A percentile compares a stretch with the other conserved stretches of the same genome.
Evolutionary conservation across 108 stramenopile species (phyloP).

Genomic region (Pinguiococcus pyrenoidosus): DNA sequence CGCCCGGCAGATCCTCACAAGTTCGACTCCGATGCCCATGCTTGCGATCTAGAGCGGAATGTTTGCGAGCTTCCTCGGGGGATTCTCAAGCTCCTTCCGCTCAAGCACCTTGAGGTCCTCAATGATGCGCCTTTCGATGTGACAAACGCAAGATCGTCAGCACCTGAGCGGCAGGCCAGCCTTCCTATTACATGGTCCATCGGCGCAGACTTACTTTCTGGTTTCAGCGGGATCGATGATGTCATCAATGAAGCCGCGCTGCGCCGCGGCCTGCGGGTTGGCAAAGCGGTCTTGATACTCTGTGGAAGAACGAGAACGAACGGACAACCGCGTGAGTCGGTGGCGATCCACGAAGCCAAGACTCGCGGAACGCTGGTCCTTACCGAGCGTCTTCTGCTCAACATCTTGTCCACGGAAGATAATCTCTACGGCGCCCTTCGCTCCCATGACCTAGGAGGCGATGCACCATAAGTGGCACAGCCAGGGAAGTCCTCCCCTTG

Average conservation of each 20-base stretch:
- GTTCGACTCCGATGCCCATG: no score
- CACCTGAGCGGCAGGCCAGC: no score
- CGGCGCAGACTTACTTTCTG: slow-evolving; percentile 66
- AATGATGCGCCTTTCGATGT: no score
- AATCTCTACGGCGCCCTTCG: slow-evolving; percentile 98
- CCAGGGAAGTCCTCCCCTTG: no score
- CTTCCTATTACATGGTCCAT: no score
- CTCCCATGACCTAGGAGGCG: slow-evolving; percentile 99
- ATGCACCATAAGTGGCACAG: no score
- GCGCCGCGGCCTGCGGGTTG: slow-evolving; percentile 88
- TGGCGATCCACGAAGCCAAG: no score
- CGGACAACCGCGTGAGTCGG: no score
- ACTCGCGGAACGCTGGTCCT: slow-evolving; percentile 4
- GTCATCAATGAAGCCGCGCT: slow-evolving; percentile 77
- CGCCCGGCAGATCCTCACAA: no score
- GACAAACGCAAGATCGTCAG: no score
- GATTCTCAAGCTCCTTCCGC: slow-evolving; percentile 60
- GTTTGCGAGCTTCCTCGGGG: slow-evolving; percentile 82
- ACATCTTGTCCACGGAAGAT: slow-evolving; percentile 92
- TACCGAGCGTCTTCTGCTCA: slow-evolving; percentile 68
- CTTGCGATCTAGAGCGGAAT: slow-evolving; percentile 94
- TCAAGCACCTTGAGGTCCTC: slow-evolving; percentile 75
- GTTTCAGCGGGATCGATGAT: slow-evolving; percentile 86
- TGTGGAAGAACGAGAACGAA: no score
- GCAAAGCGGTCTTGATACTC: slow-evolving; percentile 83